These are phyloP conservation scores for Anacardium occidentale DNA, from an alignment of 345 rosid genomes.

Conservation along the genomic window DNA sequence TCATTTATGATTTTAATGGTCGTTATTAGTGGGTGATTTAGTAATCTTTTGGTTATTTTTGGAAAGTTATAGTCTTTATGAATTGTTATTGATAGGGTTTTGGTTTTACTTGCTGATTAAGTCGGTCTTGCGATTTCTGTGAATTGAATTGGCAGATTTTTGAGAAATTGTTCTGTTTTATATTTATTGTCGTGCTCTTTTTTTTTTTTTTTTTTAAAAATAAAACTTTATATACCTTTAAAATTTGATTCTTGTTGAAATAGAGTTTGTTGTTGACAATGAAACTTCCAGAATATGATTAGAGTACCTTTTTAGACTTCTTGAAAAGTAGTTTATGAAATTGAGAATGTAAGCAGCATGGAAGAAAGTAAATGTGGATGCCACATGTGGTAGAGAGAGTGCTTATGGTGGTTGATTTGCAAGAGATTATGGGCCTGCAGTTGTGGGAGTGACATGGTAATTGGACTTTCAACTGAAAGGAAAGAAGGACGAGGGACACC, in stretches of 20 bases:
- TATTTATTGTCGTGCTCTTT: background rate
- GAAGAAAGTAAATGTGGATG: background rate
- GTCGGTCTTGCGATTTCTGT: too few relatives aligned
- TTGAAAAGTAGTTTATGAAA: too few relatives aligned
- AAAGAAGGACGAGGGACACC: background rate
- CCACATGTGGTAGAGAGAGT: background rate
- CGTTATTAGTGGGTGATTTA: background rate
- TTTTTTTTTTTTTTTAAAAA: too few relatives aligned
- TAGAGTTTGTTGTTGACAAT: background rate
- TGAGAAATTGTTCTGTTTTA: background rate
- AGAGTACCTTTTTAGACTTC: background rate
- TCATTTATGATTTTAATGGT: constrained; percentile 1
- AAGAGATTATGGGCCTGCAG: background rate
- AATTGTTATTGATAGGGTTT: background rate
- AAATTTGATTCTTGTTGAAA: background rate
- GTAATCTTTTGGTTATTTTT: background rate
- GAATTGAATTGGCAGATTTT: background rate
- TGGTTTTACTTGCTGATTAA: background rate
- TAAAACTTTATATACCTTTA: background rate
- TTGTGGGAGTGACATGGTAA: background rate
- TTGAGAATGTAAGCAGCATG: background rate
- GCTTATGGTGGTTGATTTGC: background rate
- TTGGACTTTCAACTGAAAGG: background rate
- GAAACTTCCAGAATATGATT: background rate
- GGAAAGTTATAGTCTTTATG: background rate